phyloP scores from a whole-genome alignment of 2,329 filamentous ascomycete genomes.

The Pseudogymnoascus sp. region DNA sequence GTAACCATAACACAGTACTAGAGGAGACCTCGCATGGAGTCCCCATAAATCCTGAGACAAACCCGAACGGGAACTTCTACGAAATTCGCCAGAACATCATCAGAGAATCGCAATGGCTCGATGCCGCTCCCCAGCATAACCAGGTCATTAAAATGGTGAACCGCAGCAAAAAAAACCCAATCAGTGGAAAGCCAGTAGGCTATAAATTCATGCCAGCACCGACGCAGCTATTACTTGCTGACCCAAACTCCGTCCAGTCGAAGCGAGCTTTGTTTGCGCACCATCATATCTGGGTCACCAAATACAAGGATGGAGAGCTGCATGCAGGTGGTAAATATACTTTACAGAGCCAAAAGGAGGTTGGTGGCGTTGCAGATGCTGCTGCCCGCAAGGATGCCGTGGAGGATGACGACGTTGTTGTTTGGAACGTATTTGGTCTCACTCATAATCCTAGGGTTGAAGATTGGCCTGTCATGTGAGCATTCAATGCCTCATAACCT shows the following conservation, averaged over 20 bases:
- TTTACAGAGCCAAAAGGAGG: constrained; percentile 27
- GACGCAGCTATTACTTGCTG: constrained; percentile 72
- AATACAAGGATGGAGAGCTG: constrained; percentile 54
- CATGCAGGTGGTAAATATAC: constrained; percentile 32
- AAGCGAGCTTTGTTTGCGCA: constrained; percentile 83
- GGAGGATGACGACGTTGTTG: constrained; percentile 78
- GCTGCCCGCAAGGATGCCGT: constrained; percentile 82
- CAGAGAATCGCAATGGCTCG: constrained; percentile 36
- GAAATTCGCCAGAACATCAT: constrained; percentile 41
- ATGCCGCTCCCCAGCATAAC: constrained; percentile 41
- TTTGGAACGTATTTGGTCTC: constrained; percentile 89
- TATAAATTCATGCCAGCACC: constrained; percentile 88
- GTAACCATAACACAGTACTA: constrained; percentile 45
- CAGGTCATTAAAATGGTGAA: constrained; percentile 87
- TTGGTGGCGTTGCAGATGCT: constrained; percentile 48
- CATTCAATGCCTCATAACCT: background rate
- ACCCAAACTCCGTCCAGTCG: constrained; percentile 77
- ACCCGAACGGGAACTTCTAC: constrained; percentile 50
- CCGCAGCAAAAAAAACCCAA: constrained; percentile 69
- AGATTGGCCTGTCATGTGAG: constrained; percentile 78
- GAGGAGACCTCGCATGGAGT: constrained; percentile 49
- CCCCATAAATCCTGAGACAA: constrained; percentile 38
- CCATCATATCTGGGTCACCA: constrained; percentile 83
- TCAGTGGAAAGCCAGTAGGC: constrained; percentile 72
- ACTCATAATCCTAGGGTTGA: constrained; percentile 85